Evolutionary conservation across 2,329 filamentous ascomycete genomes (phyloP), one percentile per base, ranked within the genome.

Genomic region (Pseudocercospora cruenta): DNA sequence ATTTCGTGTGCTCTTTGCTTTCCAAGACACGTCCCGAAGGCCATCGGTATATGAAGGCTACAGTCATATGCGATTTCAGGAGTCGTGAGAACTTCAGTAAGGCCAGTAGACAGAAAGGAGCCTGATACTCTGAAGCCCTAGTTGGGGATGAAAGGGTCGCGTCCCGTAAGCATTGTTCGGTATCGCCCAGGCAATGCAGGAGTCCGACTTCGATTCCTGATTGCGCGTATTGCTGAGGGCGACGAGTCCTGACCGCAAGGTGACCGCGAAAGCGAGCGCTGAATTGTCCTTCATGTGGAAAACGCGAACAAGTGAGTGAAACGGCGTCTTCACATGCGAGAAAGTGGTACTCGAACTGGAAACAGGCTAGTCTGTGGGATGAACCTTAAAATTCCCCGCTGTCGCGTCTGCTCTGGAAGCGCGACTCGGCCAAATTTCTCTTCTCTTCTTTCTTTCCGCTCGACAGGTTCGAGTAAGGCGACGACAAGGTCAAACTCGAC

Each of bases 371-470:
- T 10, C 3, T 7, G 3, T n/a, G 55, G 28, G 55, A 36, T 8
- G 16, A 36, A 58, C 28, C 55, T 24, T 58, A 58, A 43, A 43
- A 22, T 58, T 14, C 14, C 22, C n/a, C 53, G 16, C 31, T 21
- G 53, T 47, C 60, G 53, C 59, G 43, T 58, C 36, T n/a, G 22
- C 51, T 21, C 12, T 26, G 24, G n/a, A 36, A 43, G 28, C 55
- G 55, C 28, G 55, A 39, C 55, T 19, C 16, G 55, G 16, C 51
- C 51, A 31, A 58, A 58, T 60, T 63, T 43, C 49, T 61, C 61
- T 58, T 39, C 58, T 61, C 71, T 77, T 79, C 76, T 76, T 75
- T 80, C 70, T 76, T 79, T 74, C 79, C 79, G 80, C 77, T 79
- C 78, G 77, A 77, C 78, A 77, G 72, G 64, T 70, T 73, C 75